Base-by-base conservation (phyloP, 805 yeast genomes). In the Starmera dryadoides region DNA sequence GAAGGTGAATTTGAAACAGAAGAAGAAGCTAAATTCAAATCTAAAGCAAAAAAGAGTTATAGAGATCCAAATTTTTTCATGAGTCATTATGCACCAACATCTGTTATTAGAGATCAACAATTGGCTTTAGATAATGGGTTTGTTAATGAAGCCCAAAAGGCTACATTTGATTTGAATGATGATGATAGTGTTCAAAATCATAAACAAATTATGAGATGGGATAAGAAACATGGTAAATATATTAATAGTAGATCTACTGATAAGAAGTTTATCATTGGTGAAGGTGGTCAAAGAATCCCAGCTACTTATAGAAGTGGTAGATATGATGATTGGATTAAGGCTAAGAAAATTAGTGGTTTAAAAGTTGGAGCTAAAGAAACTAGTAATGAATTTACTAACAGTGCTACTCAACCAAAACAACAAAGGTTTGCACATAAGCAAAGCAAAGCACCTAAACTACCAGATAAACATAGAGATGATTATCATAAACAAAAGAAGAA, bases 381-480 rank as follows among this genome's bases (percentile, higher is more conserved):
- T 11, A 42, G 53, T 15, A 59, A 53, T 29, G 56, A 45, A 33
- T 54, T 54, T 36, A 54, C 58, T 21, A 43, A 54, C 31, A 54
- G 12, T n/a, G n/a, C n/a, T n/a, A n/a, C n/a, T n/a, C 28, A 25
- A 25, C 28, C 9, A 25, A 4, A 25, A 25, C n/a, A 25, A 55
- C 30, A 55, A 63, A 22, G 52, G 61, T 22, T 60, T 60, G 42
- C 41, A 75, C 98, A 93, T 58, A 78, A 79, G 45, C 76, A 75
- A 54, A 66, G 66, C 35, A 73, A 75, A 44, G 89, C 96, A 2
- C 99, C 99, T 31, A 85, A 79, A 56, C 63, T 81, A 31, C 96
- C 98, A n/a, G 97, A 88, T 55, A 87, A 75, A 62, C 78, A 68
- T 49, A 78, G 98, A 64, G 96, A 89, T 55, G 89, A 93, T 62